Evolutionary conservation across 2,329 filamentous ascomycete species (phyloP), one percentile per base, ranked within the genome.

Genomic region (Botrytis cinerea): DNA sequence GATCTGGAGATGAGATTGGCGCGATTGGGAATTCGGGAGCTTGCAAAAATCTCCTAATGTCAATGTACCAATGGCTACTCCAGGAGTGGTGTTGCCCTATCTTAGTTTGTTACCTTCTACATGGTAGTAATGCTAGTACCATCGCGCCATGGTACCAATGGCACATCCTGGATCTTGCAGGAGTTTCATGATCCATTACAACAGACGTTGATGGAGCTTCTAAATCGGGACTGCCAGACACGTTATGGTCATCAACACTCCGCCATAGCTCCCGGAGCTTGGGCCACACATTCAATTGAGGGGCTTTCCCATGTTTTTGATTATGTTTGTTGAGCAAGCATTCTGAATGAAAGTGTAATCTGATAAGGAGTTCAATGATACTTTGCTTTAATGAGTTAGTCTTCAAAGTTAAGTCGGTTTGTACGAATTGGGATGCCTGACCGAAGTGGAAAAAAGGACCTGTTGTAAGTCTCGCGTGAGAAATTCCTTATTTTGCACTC

Each of bases 11-110:
- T 40, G 25, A 67, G 64, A 54, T 54, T 40, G 22, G 46, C 32
- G 28, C 32, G 38, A 67, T 67, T 54, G 14, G 14, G 32, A 67
- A 40, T 67, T 18, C 32, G 38, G 64, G 64, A 67, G 64, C 46
- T 54, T 67, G 64, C 64, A 54, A 67, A 67, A 67, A 40, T 67
- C 46, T 54, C 64, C 46, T 67, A 67, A 67, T 28, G 32, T 28
- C 64, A 12, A 67, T 8, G 8, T 54, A 67, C 35, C 64, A 54
- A 54, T 54, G n/a, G 46, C 28, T 67, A 67, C 63, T 67, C 64
- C 64, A 54, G 46, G 64, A 66, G 63, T 48, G 20, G 28, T 40
- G 51, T 67, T 54, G 64, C 64, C 51, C 46, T 54, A 67, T 54
- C 64, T 67, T n/a, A 40, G 46, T 40, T 67, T 54, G 25, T 25